Evolutionary conservation across 164 flowering plant species (phyloP).

Genomic region (Dillenia suffruticosa): DNA sequence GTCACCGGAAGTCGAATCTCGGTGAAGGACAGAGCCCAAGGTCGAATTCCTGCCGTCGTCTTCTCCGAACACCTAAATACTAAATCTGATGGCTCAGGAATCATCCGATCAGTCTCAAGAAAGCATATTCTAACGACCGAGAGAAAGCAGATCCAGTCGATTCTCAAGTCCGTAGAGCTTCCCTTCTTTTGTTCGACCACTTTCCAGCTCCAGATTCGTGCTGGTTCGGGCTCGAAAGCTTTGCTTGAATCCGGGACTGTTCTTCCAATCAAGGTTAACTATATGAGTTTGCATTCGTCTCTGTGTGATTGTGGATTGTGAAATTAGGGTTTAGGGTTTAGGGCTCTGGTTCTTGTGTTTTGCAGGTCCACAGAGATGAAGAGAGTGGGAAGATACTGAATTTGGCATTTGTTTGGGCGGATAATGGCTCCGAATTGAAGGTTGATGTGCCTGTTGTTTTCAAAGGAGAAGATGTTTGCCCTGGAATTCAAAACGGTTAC

Average conservation of each 20-base stretch:
- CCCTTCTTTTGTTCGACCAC: constrained; percentile 75
- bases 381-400: constrained; percentile 65
- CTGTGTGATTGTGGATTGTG: neutral
- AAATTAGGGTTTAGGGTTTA: neutral
- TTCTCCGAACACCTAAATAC: constrained; percentile 34
- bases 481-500: constrained; percentile 85
- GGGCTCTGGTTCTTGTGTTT: neutral
- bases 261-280: constrained; percentile 69
- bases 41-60: constrained; percentile 83
- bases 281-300: neutral
- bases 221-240: constrained; percentile 77
- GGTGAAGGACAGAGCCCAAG: constrained; percentile 62
- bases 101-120: constrained; percentile 26
- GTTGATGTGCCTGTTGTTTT: constrained; percentile 81
- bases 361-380: constrained; percentile 64
- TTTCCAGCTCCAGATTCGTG: constrained; percentile 81
- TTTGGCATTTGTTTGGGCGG: constrained; percentile 87
- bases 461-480: constrained; percentile 72
- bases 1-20: constrained; percentile 45
- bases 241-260: constrained; percentile 70
- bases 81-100: constrained; percentile 12
- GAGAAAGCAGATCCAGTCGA: constrained; percentile 62
- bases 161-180: constrained; percentile 45
- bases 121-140: constrained; percentile 73
- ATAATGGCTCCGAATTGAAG: constrained; percentile 49